These are phyloP conservation scores for Ophiocordyceps camponoti-saundersi DNA, from an alignment of 2,329 filamentous ascomycete genomes.

Conservation along the genomic window DNA sequence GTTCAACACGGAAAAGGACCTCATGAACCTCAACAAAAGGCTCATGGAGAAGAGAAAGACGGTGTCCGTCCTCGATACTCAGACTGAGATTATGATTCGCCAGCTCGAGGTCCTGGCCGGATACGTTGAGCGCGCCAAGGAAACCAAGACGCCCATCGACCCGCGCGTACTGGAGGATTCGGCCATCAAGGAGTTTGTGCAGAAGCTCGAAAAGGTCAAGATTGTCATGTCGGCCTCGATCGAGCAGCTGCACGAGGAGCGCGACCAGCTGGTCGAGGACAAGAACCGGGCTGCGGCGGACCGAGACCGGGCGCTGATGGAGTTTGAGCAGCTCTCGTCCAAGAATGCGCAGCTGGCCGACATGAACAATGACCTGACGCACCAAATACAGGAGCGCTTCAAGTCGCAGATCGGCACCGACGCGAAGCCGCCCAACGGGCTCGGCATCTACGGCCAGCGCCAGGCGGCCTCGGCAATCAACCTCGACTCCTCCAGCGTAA, in stretches of 20 bases:
- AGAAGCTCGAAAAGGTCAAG: conserved; percentile 48
- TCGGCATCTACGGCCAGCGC: conserved; percentile 38
- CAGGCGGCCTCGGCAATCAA: conserved; percentile 35
- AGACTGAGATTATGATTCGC: conserved; percentile 87
- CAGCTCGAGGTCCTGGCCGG: conserved; percentile 82
- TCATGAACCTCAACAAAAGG: conserved; percentile 70
- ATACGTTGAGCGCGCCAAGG: conserved; percentile 74
- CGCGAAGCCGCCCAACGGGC: conserved; percentile 30
- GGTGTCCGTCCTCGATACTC: conserved; percentile 82
- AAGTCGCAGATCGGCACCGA: conserved; percentile 52
- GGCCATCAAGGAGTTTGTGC: conserved; percentile 80
- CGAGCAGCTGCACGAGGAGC: conserved; percentile 48
- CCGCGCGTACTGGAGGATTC: conserved; percentile 71
- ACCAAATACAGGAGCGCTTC: conserved; percentile 86
- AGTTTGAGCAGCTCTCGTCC: conserved; percentile 85
- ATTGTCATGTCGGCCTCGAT: conserved; percentile 38
- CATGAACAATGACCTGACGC: conserved; percentile 88
- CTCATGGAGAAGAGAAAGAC: conserved; percentile 88
- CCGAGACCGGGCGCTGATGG: conserved; percentile 83
- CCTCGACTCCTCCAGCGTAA: conserved; percentile 34
- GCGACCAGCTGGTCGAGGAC: conserved; percentile 71
- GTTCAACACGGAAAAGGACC: conserved; percentile 45
- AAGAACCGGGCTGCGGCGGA: conserved; percentile 66
- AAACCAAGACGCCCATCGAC: conserved; percentile 64
- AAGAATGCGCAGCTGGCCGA: conserved; percentile 91